Conservation (phyloP, 805 yeast genomes). For the Metschnikowia colocasiae region DNA sequence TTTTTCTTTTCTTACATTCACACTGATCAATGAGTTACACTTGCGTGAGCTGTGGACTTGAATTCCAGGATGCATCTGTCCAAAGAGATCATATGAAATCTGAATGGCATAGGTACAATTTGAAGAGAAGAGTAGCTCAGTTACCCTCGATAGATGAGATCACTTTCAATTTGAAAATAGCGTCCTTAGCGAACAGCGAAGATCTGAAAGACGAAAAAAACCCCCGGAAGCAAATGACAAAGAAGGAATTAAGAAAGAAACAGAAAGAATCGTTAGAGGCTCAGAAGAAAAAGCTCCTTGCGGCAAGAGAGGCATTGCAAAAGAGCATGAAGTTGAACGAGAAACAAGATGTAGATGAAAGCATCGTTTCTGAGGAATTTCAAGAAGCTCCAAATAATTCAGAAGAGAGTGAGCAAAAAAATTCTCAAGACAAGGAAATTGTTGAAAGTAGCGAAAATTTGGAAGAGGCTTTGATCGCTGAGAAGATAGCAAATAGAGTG, state of each 20-base stretch:
- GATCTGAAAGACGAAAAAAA: slow-evolving; percentile 21
- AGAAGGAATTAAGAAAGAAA: slow-evolving; percentile 48
- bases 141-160: slow-evolving; percentile 26
- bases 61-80: slow-evolving; percentile 35
- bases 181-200: slow-evolving; percentile 15
- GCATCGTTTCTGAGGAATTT: background rate
- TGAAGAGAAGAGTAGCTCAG: slow-evolving; percentile 41
- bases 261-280: slow-evolving; percentile 49
- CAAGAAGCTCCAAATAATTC: background rate
- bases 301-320: slow-evolving; percentile 20
- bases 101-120: slow-evolving; percentile 45
- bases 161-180: slow-evolving; percentile 22
- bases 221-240: slow-evolving; percentile 32
- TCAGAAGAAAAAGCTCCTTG: slow-evolving; percentile 44
- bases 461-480: slow-evolving; percentile 42
- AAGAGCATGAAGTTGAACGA: slow-evolving; percentile 7
- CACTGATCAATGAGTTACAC: slow-evolving; percentile 15
- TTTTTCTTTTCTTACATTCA: background rate
- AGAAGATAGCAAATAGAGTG: slow-evolving; percentile 43
- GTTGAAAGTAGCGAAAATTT: slow-evolving; percentile 20
- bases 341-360: background rate
- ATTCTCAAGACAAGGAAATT: background rate
- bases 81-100: slow-evolving; percentile 44
- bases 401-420: background rate
- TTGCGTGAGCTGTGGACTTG: slow-evolving; percentile 40